phyloP scores from a whole-genome alignment of 176 grass and related monocot species.

The Calamus simplicifolius region DNA sequence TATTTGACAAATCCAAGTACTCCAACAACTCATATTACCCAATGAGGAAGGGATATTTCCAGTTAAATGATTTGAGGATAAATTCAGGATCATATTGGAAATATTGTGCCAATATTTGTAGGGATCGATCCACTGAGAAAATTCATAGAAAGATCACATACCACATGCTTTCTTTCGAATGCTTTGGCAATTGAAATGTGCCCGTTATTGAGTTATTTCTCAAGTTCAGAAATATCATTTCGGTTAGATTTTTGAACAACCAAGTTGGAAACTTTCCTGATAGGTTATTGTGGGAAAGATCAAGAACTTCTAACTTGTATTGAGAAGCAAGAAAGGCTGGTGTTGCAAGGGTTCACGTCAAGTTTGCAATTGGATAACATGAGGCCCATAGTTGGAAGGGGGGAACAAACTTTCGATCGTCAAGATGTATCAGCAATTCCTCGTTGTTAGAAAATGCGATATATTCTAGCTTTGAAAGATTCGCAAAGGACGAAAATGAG shows the following conservation, averaged over 20 bases:
- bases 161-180: neutral
- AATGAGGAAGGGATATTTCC: conserved; percentile 18
- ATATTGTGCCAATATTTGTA: conserved; percentile 5
- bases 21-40: neutral
- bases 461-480: neutral
- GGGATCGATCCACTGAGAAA: conserved; percentile 4
- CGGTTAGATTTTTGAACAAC: conserved; percentile 17
- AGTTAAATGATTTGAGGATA: conserved; percentile 12
- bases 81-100: conserved; percentile 20
- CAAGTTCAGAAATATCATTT: neutral
- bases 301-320: conserved; percentile 3
- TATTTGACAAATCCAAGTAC: conserved; percentile 18
- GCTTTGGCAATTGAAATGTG: neutral
- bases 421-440: conserved; percentile 1
- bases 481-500: conserved; percentile 2
- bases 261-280: conserved; percentile 20
- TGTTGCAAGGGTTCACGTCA: conserved; percentile 5
- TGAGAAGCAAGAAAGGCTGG: conserved; percentile 24
- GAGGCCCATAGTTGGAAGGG: conserved; percentile 21
- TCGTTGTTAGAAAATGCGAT: conserved; percentile 11
- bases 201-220: conserved; percentile 24
- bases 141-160: conserved; percentile 21
- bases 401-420: neutral
- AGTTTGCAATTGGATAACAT: conserved; percentile 24
- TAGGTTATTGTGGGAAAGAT: conserved; percentile 27